Evolutionary conservation across 805 yeast genomes (phyloP), one percentile per base, ranked within the genome.

Genomic region (Wickerhamiella spandovensis): DNA sequence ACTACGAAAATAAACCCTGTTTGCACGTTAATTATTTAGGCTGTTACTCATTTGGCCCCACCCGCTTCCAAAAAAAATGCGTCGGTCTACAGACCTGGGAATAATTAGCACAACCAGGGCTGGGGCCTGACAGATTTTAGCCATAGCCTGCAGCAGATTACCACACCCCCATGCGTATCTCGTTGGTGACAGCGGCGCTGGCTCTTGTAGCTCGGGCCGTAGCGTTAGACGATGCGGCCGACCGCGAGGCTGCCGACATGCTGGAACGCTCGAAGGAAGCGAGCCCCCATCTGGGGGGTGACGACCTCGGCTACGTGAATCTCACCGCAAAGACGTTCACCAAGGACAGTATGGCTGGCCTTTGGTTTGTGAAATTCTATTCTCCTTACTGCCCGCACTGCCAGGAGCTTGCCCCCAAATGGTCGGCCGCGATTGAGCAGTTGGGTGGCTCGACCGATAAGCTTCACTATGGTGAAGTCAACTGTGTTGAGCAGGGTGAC

Each of bases 361-460:
- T 80, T 20, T 82, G 88, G 59, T 73, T 90, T 60, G 81, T 90
- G 32, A 96, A 90, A 67, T 89, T 87, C 66, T 92, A 67, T 63
- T 86, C 95, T 30, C 98, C 98, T 0, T 81, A 81, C 60, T 92
- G 98, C 64, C 64, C 69, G 7, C 97, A 90, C 66, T 92, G 98
- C 67, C 74, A 69, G 54, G 71, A 68, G 7, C 67, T 92, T 48
- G 92, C 85, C 1, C 97, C 98, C 1, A 72, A 68, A 7, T 92
- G 97, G 97, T 75, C 78, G 52, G 70, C 74, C 50, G 75, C 90
- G 0, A 84, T 78, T 67, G 58, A 69, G 22, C 63, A 65, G 3
- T 74, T 77, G 57, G 54, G 54, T n/a, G 53, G 49, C 3, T 13
- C 30, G 13, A 72, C 74, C 44, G 61, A 68, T 17, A 70, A 71